Conservation (phyloP, 164 flowering plant species). For the Amborella trichopoda region DNA sequence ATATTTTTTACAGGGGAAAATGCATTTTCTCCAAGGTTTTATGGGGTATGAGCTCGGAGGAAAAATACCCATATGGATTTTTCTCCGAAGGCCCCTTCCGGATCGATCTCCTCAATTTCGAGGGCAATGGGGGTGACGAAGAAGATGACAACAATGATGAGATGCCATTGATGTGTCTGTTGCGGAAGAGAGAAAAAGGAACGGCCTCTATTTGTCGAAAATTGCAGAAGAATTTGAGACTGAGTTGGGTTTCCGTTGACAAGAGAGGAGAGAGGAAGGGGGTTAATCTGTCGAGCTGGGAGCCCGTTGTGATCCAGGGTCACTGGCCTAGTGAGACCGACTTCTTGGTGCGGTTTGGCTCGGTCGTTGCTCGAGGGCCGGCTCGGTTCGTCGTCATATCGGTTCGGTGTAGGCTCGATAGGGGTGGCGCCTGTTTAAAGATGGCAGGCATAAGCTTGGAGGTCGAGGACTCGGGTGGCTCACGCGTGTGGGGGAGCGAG, state of each 20-base stretch:
- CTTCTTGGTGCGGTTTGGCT: conserved; percentile 14
- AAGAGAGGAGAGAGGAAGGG: conserved; percentile 13
- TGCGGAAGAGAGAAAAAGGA: conserved; percentile 5
- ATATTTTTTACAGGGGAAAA: conserved; percentile 8
- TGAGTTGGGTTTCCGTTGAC: conserved; percentile 22
- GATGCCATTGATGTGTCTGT: conserved; percentile 5
- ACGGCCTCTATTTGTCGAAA: conserved; percentile 5
- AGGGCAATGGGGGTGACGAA: not conserved
- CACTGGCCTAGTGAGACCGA: conserved; percentile 13
- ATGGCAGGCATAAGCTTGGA: conserved; percentile 19
- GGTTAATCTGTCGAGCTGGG: conserved; percentile 25
- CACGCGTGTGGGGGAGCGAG: conserved; percentile 7
- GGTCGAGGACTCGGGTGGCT: conserved; percentile 16
- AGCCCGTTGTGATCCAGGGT: conserved; percentile 12
- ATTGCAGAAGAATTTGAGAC: conserved; percentile 13
- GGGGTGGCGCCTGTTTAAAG: conserved; percentile 3
- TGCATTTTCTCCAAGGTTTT: conserved; percentile 19
- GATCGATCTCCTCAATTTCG: conserved; percentile 8
- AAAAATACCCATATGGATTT: conserved; percentile 8
- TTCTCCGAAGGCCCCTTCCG: conserved; percentile 13
- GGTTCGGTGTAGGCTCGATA: conserved; percentile 10
- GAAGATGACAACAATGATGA: not conserved
- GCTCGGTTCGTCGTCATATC: conserved; percentile 14
- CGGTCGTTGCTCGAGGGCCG: conserved; percentile 10
- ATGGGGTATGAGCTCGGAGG: conserved; percentile 13